phyloP scores from a whole-genome alignment of 257 asterid species.

The Nicotiana undulata region DNA sequence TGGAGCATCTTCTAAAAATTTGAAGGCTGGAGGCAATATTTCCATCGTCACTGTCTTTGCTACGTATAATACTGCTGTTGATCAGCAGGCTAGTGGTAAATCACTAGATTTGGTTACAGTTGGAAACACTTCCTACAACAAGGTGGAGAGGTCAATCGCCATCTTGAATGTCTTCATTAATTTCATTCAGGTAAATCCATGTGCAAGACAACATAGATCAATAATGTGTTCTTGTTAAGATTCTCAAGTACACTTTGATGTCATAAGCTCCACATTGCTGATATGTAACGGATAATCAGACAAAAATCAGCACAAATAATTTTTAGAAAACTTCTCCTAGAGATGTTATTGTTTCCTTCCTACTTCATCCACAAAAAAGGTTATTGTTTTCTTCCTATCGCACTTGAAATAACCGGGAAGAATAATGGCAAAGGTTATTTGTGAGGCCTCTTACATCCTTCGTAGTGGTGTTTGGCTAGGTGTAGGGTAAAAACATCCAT shows the following conservation, averaged over 20 bases:
- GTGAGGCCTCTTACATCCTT: background rate
- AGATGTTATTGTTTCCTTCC: background rate
- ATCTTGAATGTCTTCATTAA: conserved; percentile 64
- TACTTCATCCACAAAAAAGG: background rate
- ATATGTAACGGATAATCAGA: background rate
- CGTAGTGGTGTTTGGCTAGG: background rate
- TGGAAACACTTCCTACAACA: conserved; percentile 63
- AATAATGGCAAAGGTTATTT: background rate
- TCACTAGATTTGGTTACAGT: conserved; percentile 50
- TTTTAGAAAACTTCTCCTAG: background rate
- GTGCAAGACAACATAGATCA: background rate
- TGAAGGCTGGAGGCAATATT: conserved; percentile 31
- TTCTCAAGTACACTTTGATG: background rate
- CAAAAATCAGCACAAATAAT: background rate
- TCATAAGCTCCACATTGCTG: background rate
- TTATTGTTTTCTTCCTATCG: background rate
- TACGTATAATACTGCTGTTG: conserved; percentile 46
- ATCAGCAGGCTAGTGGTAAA: conserved; percentile 24
- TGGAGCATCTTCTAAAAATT: conserved; percentile 13
- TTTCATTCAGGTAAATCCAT: conserved; percentile 66
- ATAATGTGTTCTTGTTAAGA: background rate
- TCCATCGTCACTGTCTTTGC: conserved; percentile 73
- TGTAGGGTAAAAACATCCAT: background rate
- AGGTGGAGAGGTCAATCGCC: conserved; percentile 77
- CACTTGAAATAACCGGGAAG: background rate